phyloP scores from a whole-genome alignment of 177 flowering plant species.

The Vitis hybrid region DNA sequence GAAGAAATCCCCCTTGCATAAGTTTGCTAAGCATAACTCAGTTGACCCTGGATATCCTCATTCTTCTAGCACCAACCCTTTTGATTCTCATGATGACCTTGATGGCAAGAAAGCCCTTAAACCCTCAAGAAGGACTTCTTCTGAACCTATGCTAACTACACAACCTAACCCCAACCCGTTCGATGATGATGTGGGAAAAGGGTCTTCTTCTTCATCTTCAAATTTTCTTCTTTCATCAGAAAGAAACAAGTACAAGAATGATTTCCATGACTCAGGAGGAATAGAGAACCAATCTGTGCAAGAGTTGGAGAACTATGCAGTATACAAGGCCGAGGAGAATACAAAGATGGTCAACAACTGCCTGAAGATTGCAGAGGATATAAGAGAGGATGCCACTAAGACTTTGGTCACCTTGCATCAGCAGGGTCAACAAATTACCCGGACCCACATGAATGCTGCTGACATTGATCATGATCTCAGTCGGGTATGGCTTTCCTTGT shows the following conservation, averaged over 20 bases:
- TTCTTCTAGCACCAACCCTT: constrained; percentile 37
- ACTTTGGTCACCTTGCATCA: constrained; percentile 62
- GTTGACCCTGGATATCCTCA: constrained; percentile 25
- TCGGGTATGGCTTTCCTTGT: constrained; percentile 40
- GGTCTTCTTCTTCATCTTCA: constrained; percentile 25
- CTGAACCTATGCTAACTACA: constrained; percentile 29
- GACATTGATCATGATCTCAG: constrained; percentile 65
- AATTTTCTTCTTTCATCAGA: constrained; percentile 23
- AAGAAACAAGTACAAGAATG: constrained; percentile 55
- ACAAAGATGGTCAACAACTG: constrained; percentile 56
- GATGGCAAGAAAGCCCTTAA: constrained; percentile 25
- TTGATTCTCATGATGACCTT: constrained; percentile 43
- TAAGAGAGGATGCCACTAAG: constrained; percentile 56
- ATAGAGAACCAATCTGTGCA: constrained; percentile 51
- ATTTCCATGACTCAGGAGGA: constrained; percentile 62
- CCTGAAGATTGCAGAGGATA: constrained; percentile 62
- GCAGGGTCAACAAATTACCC: constrained; percentile 71
- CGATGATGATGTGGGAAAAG: constrained; percentile 37
- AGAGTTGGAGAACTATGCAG: constrained; percentile 62
- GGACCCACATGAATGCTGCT: constrained; percentile 54
- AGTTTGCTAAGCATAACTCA: constrained; percentile 27
- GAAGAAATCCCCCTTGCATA: constrained; percentile 46
- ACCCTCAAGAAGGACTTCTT: constrained; percentile 31
- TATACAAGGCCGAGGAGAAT: constrained; percentile 65
- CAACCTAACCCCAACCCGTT: constrained; percentile 37